Percentiles rank a stretch among this genome's conserved stretches.
These are phyloP conservation scores for Termitomyces sp. DNA, from an alignment of 768 basidiomycete species.

Conservation along the genomic window DNA sequence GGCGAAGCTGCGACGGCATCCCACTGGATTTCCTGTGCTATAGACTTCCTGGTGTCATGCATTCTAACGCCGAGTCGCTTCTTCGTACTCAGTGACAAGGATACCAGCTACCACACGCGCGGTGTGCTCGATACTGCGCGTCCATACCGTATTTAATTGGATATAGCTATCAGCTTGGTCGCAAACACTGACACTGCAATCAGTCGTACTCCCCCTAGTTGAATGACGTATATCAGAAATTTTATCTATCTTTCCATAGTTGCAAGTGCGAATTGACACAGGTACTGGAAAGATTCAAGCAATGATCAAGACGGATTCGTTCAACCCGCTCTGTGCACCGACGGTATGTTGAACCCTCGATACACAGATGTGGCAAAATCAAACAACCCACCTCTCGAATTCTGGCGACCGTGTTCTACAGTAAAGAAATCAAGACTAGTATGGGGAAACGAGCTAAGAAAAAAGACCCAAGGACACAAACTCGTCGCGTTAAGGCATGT, in stretches of 20 bases:
- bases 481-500: too few species aligned
- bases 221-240: not conserved
- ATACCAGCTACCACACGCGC: too few species aligned
- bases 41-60: too few species aligned
- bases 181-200: slow-evolving; percentile 66
- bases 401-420: slow-evolving; percentile 84
- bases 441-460: not conserved
- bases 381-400: slow-evolving; percentile 55
- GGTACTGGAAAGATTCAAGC: slow-evolving; percentile 55
- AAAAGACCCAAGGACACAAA: not conserved
- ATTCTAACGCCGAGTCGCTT: too few species aligned
- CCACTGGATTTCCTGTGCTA: too few species aligned
- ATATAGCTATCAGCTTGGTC: too few species aligned
- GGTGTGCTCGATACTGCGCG: too few species aligned
- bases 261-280: slow-evolving; percentile 81
- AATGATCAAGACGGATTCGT: slow-evolving; percentile 18
- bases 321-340: slow-evolving; percentile 22
- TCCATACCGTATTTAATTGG: too few species aligned
- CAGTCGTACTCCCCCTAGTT: not conserved
- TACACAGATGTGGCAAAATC: not conserved
- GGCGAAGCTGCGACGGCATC: too few species aligned
- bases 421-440: slow-evolving; percentile 24
- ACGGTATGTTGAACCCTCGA: not conserved
- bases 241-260: slow-evolving; percentile 77
- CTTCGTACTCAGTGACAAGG: too few species aligned